These are phyloP conservation scores for Haplosporangium sp. DNA, from an alignment of 371 early-diverging fungal genomes.

Conservation along the genomic window DNA sequence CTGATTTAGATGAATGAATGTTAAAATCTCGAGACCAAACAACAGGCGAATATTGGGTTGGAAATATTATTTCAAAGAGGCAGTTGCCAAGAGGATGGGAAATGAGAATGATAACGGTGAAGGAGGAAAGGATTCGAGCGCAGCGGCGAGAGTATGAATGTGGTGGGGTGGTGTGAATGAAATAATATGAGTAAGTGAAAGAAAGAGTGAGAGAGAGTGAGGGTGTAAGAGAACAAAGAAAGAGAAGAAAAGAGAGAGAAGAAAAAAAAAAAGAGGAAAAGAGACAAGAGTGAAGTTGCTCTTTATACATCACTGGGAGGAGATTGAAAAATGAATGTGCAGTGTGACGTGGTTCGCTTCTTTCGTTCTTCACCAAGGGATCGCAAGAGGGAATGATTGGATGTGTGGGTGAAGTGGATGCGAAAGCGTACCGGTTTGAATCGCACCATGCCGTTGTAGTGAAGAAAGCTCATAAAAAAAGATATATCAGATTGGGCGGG, in stretches of 20 bases:
- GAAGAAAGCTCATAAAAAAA: no score
- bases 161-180: conserved; percentile 1
- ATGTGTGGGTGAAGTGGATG: no score
- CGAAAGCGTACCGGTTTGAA: no score
- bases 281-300: conserved; percentile 1
- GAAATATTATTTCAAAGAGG: no score
- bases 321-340: background rate
- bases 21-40: no score
- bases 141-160: background rate
- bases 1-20: background rate
- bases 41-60: no score
- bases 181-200: background rate
- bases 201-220: background rate
- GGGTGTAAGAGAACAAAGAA: background rate
- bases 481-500: no score
- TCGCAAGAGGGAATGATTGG: background rate
- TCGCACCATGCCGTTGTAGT: no score
- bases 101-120: background rate
- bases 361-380: background rate
- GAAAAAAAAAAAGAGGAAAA: conserved; percentile 7
- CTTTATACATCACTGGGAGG: background rate
- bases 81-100: background rate
- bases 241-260: conserved; percentile 6
- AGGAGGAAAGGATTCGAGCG: background rate
- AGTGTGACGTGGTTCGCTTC: conserved; percentile 18